Evolutionary conservation across 2,329 filamentous ascomycete species (phyloP).

Genomic region (Diaporthe vexans): DNA sequence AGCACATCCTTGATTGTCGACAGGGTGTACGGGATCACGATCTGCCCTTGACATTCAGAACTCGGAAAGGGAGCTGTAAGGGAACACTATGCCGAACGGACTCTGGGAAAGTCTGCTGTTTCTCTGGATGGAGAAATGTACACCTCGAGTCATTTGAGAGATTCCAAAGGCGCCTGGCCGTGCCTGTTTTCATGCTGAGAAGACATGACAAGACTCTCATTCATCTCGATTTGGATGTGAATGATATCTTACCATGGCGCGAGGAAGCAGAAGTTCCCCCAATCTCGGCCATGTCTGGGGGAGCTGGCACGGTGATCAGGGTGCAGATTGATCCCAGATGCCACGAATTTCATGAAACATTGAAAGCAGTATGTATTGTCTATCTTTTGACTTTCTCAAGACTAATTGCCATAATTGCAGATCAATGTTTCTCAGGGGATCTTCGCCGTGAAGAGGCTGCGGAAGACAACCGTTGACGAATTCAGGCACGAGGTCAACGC

Average conservation of each 20-base stretch:
- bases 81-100: background rate
- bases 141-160: background rate
- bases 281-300: constrained; percentile 22
- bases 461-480: background rate
- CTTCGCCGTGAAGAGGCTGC: constrained; percentile 26
- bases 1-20: no score
- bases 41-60: background rate
- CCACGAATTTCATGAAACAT: constrained; percentile 9
- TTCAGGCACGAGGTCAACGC: background rate
- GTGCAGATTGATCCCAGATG: constrained; percentile 10
- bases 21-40: no score
- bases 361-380: background rate
- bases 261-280: background rate
- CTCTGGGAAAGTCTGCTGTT: background rate
- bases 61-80: fast-evolving
- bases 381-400: fast-evolving
- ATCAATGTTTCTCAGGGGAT: constrained; percentile 32
- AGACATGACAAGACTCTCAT: background rate
- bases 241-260: constrained; percentile 25
- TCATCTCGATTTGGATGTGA: background rate
- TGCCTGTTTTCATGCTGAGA: background rate
- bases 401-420: background rate
- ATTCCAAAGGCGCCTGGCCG: background rate
- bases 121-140: background rate
- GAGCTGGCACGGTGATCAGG: background rate